Evolutionary conservation across 257 asterid genomes (phyloP), one percentile per base, ranked within the genome.

Genomic region (Nicotiana attenuata): DNA sequence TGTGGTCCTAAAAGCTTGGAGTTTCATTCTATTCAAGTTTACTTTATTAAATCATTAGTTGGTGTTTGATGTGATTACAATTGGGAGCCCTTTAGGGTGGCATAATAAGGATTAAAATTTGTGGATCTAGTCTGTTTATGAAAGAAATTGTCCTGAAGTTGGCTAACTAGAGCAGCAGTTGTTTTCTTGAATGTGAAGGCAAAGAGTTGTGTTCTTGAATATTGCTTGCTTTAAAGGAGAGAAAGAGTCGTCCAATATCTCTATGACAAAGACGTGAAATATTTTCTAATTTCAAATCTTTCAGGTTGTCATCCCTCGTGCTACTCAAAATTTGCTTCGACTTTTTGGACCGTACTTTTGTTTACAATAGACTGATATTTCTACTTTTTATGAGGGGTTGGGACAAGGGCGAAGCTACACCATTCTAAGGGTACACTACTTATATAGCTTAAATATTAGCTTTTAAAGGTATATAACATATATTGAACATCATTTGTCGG

Each of bases 1-100:
- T 60, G 82, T 78, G 75, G 73, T 78, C 73, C 73, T 26, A 20
- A 60, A 78, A 78, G 3, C 55, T 78, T 60, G 59, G 61, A 31
- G 57, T 78, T 16, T 59, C 29, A 28, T 28, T 28, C 29, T 28
- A 28, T 28, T 28, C 29, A 29, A 29, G 56, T 38, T 59, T n/a
- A 13, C 15, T 60, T 14, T 26, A 19, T 35, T 11, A 6, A 5
- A 60, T 47, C n/a, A 56, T 60, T 22, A 7, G 16, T 60, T 60
- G 5, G 22, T 35, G 5, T 50, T 50, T 26, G 63, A 45, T 75
- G 80, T 24, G 45, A 50, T 75, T 75, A 50, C 79, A 75, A 24
- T 22, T 47, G 22, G 28, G 38, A 73, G 57, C 38, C 78, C 60
- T 14, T 3, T 28, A 28, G 29, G 29, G 29, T 28, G 29, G 29